Evolutionary conservation across 2,329 filamentous ascomycete genomes (phyloP).

Genomic region (Colletotrichum tabaci): DNA sequence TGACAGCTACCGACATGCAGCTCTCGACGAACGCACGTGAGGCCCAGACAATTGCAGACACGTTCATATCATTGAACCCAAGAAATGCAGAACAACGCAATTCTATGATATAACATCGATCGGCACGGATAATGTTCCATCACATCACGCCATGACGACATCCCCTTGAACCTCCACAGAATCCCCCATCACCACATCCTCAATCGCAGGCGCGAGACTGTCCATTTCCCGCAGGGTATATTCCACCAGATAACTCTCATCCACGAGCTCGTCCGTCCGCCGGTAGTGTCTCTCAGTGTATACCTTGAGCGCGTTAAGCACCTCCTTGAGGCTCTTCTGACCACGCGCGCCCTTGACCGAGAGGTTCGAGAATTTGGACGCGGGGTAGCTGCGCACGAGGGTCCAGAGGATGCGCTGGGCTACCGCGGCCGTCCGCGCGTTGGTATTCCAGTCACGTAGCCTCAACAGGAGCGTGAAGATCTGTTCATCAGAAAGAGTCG

Average conservation of each 20-base stretch:
- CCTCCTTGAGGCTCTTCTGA: conserved; percentile 81
- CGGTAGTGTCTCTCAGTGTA: conserved; percentile 96
- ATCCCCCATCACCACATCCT: conserved; percentile 52
- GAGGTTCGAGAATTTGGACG: conserved; percentile 80
- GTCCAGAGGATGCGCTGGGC: conserved; percentile 89
- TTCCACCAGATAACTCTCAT: conserved; percentile 95
- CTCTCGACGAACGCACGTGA: not conserved
- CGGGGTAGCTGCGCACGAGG: conserved; percentile 85
- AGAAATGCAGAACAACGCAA: not conserved
- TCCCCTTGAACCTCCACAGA: conserved; percentile 58
- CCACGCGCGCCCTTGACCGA: conserved; percentile 71
- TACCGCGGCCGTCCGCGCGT: conserved; percentile 86
- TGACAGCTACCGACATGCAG: not conserved
- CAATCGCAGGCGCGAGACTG: conserved; percentile 68
- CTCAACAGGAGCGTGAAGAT: conserved; percentile 86
- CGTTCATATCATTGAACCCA: not conserved
- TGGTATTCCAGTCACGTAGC: conserved; percentile 97
- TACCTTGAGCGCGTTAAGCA: conserved; percentile 87
- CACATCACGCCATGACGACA: conserved; percentile 55
- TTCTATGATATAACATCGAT: not conserved
- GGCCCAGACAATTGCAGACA: not conserved
- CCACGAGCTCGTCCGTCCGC: conserved; percentile 88
- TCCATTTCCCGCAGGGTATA: conserved; percentile 97
- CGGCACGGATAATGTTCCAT: not conserved
- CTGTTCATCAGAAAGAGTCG: conserved; percentile 85